A percentile compares a stretch with the other conserved stretches of the same genome.
phyloP scores from a whole-genome alignment of 2,329 filamentous ascomycete species.

The Aureobasidium leucospermi region DNA sequence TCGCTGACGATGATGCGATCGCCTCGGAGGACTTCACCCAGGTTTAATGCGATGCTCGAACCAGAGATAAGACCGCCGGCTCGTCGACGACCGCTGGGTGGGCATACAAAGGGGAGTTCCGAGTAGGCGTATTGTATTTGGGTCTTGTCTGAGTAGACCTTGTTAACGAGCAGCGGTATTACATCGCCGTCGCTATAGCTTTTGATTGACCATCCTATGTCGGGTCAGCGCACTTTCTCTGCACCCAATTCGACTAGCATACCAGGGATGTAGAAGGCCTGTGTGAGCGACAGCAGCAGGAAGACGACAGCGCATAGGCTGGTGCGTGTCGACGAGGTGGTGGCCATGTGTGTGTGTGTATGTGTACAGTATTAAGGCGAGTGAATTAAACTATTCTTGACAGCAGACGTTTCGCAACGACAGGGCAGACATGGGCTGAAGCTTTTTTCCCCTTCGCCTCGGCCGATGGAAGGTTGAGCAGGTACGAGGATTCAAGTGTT shows the following conservation, averaged over 20 bases:
- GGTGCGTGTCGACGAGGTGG: slow-evolving; percentile 33
- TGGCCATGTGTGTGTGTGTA: slow-evolving; percentile 26
- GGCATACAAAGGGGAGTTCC: slow-evolving; percentile 80
- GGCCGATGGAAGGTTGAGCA: neutral
- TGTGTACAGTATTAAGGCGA: slow-evolving; percentile 1
- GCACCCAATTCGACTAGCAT: slow-evolving; percentile 20
- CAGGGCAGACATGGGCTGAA: neutral
- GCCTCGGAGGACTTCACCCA: slow-evolving; percentile 80
- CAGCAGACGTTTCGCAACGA: neutral
- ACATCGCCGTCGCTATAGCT: slow-evolving; percentile 69
- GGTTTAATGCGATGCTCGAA: slow-evolving; percentile 70
- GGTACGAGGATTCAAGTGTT: neutral
- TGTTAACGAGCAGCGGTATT: slow-evolving; percentile 83
- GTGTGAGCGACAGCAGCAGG: slow-evolving; percentile 41
- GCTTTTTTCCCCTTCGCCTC: neutral
- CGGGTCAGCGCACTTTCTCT: slow-evolving; percentile 12
- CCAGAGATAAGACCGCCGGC: slow-evolving; percentile 66
- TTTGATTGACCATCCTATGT: slow-evolving; percentile 70
- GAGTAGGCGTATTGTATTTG: slow-evolving; percentile 89
- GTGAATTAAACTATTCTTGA: slow-evolving; percentile 1
- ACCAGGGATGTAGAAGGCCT: slow-evolving; percentile 85
- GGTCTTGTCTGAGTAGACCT: slow-evolving; percentile 82
- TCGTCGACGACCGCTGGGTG: slow-evolving; percentile 60
- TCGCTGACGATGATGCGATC: slow-evolving; percentile 81
- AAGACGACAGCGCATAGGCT: slow-evolving; percentile 43